Conservation (phyloP, 495 filamentous ascomycete genomes). For the Neohortaea acidophila region DNA sequence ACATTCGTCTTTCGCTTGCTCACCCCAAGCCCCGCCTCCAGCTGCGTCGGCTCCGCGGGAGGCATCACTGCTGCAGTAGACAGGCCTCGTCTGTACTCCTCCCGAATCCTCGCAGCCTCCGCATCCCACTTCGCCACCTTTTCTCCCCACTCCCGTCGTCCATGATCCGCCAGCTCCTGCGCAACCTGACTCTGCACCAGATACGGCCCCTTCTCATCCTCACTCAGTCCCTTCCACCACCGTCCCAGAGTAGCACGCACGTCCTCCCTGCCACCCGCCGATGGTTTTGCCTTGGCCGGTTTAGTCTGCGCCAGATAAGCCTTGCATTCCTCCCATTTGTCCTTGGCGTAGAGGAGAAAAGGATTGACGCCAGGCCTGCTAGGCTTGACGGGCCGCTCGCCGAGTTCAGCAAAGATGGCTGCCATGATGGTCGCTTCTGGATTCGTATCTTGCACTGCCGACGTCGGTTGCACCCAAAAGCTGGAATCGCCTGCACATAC, state of each 20-base stretch:
- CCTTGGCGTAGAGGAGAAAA: constrained; percentile 56
- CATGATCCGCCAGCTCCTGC: constrained; percentile 45
- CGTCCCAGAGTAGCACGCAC: constrained; percentile 66
- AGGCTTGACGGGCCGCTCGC: constrained; percentile 56
- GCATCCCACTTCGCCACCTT: constrained; percentile 55
- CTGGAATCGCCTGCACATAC: constrained; percentile 8
- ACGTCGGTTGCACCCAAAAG: constrained; percentile 12
- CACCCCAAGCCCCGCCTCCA: constrained; percentile 3
- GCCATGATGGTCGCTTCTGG: constrained; percentile 63
- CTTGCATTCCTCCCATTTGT: constrained; percentile 62
- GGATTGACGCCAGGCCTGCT: constrained; percentile 51
- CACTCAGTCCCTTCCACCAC: constrained; percentile 70
- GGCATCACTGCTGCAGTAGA: constrained; percentile 8
- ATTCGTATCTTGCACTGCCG: constrained; percentile 29
- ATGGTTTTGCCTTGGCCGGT: no score
- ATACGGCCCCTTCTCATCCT: constrained; percentile 57
- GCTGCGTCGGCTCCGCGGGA: background rate
- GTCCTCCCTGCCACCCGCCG: constrained; percentile 52
- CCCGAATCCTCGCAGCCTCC: constrained; percentile 42
- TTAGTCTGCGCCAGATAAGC: constrained; percentile 44
- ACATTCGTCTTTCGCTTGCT: constrained; percentile 16
- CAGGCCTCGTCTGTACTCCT: constrained; percentile 37
- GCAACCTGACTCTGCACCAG: constrained; percentile 53
- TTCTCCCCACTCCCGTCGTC: constrained; percentile 41
- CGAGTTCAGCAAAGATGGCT: constrained; percentile 52